Base-by-base conservation (phyloP, 495 filamentous ascomycete species). In the Aspergillus conjunctus region DNA sequence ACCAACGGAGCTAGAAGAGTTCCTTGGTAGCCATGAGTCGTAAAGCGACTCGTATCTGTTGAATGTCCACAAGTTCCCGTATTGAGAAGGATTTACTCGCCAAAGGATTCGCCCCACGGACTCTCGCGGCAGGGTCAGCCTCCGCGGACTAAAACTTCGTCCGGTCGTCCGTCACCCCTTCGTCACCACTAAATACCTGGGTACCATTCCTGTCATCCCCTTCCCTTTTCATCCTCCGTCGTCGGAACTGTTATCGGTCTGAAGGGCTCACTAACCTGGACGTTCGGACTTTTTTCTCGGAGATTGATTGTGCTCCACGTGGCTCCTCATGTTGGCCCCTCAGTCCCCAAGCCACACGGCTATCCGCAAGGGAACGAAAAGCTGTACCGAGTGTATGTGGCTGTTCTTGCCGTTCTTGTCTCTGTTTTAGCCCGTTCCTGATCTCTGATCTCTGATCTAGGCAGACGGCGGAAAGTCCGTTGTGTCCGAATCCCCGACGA, bases 321-420 rank as follows among this genome's bases (percentile, higher is more conserved):
- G 20, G 9, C 26, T 26, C 49, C 7, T 33, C 12, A 60, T 60
- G 58, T 44, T 60, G 3, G 51, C 39, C 20, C 50, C 50, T 7
- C 58, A 60, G 20, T 34, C 33, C 2, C 48, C 45, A 12, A 44
- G 15, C 46, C 39, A 31, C 26, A 15, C 55, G 12, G 45, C 43
- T 11, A 39, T 53, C 20, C 63, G 75, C 6, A 77, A 76, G 37
- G 74, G 75, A 6, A 77, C 75, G 4, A 78, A 68, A 50, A 78
- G 75, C 58, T 78, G 75, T 62, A 62, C 66, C 6, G 69, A 78
- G 62, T 77, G 75, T 77, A 67, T 45, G 69, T 65, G 37, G 10
- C 17, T 20, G 4, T 11, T 7, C 44, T 18, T 2, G 20, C 33
- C 34, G 20, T 14, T 26, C 34, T 7, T 31, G 0, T 7, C 3